Conservation (phyloP, 257 asterid species). For the Solanum gracilifrons region DNA sequence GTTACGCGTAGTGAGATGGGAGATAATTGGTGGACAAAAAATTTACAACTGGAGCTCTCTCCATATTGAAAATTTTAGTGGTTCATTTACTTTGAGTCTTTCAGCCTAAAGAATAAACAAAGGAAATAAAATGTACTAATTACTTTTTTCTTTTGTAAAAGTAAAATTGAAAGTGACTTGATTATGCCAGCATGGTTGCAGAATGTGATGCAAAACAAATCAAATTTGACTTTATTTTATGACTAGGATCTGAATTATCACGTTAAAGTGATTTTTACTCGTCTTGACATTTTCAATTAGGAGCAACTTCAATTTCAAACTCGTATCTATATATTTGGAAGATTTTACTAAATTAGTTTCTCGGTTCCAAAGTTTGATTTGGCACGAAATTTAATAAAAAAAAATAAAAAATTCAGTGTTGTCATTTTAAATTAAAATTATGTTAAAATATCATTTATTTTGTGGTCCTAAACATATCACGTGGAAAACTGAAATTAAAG, state of each 20-base stretch:
- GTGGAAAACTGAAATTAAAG: too few relatives aligned
- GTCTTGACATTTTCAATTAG: neutral
- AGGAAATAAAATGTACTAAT: neutral
- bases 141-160: neutral
- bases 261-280: neutral
- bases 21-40: neutral
- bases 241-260: neutral
- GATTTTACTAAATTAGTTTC: neutral
- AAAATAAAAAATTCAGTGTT: too few relatives aligned
- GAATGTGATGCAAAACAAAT: neutral
- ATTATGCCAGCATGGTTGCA: neutral
- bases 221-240: neutral
- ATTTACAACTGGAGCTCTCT: neutral
- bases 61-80: neutral
- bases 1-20: neutral
- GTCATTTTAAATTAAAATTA: too few relatives aligned
- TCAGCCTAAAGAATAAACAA: neutral
- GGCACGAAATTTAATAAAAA: neutral
- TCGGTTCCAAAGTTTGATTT: too few relatives aligned
- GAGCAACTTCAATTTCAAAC: neutral
- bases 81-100: neutral
- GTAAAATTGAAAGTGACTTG: neutral
- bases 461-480: fast-evolving
- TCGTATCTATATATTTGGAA: neutral
- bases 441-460: too few relatives aligned